Evolutionary conservation across 148 eudicot species (phyloP), one percentile per base, ranked within the genome.

Genomic region (Amaranthus palmeri): DNA sequence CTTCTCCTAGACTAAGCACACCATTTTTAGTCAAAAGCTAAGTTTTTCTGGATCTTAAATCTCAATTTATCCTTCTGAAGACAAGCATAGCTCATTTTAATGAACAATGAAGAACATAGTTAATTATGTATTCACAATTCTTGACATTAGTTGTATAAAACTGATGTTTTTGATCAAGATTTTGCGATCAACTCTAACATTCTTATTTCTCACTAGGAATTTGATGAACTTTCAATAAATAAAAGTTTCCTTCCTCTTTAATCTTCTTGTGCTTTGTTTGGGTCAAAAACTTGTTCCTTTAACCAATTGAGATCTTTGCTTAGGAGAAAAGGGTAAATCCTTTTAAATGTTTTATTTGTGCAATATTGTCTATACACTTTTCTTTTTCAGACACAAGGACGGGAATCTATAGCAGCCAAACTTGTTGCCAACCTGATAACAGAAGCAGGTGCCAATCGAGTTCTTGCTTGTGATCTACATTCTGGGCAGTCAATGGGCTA

Each of bases 401-500:
- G 97, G 62, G 97, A 92, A 79, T 90, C 97, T 12, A 92, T 92
- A 66, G 93, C 93, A 59, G 97, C 97, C 80, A 92, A 90, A 83
- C 81, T 92, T 79, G 96, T 90, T n/a, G 93, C 97, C 54, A 92
- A 90, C 74, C 81, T 90, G 73, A 86, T 92, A 65, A 92, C 97
- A 45, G 88, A 88, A 82, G 88, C 97, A 51, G 96, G 97, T 78
- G 97, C 97, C 58, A 86, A 92, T 78, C 91, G 96, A 49, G 96
- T 92, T 76, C 91, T 92, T 76, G 90, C 96, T 64, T 92, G 97
- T 79, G 97, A 92, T 84, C 89, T 92, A 75, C 97, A 92, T 76
- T 92, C 97, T 69, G 96, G 96, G 71, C 97, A 92, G 81, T 90
- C 97, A 76, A 90, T 92, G 86, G 97, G 97, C 49, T 92, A 92